phyloP scores from a whole-genome alignment of 768 basidiomycete species.

The Lactarius hatsudake region DNA sequence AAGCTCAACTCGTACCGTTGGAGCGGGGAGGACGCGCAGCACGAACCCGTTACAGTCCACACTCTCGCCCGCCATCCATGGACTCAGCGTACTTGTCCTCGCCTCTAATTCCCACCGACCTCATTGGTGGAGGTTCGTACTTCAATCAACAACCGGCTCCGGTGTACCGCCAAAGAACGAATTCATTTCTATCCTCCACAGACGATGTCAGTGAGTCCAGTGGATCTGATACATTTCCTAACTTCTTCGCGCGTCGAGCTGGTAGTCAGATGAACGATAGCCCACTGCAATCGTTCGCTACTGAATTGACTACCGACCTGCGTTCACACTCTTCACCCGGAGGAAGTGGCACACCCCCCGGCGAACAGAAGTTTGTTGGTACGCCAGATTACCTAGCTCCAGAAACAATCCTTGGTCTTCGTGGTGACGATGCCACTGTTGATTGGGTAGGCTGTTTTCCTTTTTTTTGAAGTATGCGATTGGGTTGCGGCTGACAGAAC shows the following conservation, averaged over 20 bases:
- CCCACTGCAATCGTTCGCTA: slow-evolving; percentile 83
- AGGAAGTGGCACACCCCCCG: slow-evolving; percentile 58
- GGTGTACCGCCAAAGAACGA: slow-evolving; percentile 56
- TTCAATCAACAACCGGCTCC: slow-evolving; percentile 67
- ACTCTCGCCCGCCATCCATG: slow-evolving; percentile 79
- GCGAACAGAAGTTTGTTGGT: slow-evolving; percentile 93
- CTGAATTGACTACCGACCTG: slow-evolving; percentile 78
- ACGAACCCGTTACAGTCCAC: slow-evolving; percentile 58
- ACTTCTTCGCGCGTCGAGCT: slow-evolving; percentile 44
- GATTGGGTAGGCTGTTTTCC: slow-evolving; percentile 76
- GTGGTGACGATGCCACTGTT: slow-evolving; percentile 91
- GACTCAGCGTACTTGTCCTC: slow-evolving; percentile 79
- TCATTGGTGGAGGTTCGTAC: slow-evolving; percentile 66
- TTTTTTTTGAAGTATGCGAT: slow-evolving; percentile 11
- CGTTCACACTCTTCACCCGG: slow-evolving; percentile 71
- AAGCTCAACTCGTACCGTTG: slow-evolving; percentile 39
- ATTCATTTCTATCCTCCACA: slow-evolving; percentile 65
- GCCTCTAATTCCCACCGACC: slow-evolving; percentile 61
- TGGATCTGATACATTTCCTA: slow-evolving; percentile 61
- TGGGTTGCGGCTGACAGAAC: slow-evolving; percentile 19
- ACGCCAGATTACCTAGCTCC: slow-evolving; percentile 98
- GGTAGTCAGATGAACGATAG: slow-evolving; percentile 56
- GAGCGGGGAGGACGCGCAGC: slow-evolving; percentile 34
- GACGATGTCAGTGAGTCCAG: slow-evolving; percentile 89
- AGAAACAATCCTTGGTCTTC: slow-evolving; percentile 91